These are phyloP conservation scores for Salix brachista DNA, from an alignment of 345 rosid species.

Conservation along the genomic window DNA sequence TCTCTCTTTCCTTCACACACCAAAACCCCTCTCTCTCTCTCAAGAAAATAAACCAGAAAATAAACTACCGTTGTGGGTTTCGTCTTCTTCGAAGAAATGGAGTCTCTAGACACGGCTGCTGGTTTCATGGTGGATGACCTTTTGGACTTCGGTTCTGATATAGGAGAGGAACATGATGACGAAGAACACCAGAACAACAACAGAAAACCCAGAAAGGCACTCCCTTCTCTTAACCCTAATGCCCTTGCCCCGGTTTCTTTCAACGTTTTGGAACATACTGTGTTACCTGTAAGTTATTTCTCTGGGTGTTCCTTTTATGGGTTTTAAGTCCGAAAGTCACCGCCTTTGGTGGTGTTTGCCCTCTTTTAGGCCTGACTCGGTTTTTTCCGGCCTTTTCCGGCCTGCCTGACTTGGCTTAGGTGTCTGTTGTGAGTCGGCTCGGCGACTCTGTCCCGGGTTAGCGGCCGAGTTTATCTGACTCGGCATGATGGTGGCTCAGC, in stretches of 20 bases:
- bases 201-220: conserved; percentile 18
- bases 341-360: neutral
- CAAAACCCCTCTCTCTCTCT: neutral
- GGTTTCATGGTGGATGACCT: conserved; percentile 39
- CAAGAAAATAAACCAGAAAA: neutral
- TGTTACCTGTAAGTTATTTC: conserved; percentile 34
- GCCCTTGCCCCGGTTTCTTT: conserved; percentile 12
- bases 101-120: conserved; percentile 31
- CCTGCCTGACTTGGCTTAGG: conserved; percentile 8
- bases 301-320: neutral
- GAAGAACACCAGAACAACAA: conserved; percentile 19
- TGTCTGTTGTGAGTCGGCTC: conserved; percentile 19
- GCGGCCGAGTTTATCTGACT: conserved; percentile 9
- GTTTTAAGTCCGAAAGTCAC: neutral
- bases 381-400: conserved; percentile 3
- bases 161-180: conserved; percentile 39
- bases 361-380: conserved; percentile 15
- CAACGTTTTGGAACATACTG: conserved; percentile 1
- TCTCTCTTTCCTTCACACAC: neutral
- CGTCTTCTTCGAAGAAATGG: conserved; percentile 20
- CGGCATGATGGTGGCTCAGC: conserved; percentile 12
- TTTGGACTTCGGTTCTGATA: conserved; percentile 40
- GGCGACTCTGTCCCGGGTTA: conserved; percentile 17
- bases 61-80: neutral
- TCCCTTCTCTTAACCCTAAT: conserved; percentile 16